Conservation (phyloP, 2,329 filamentous ascomycete species). For the Fusarium beomiforme region DNA sequence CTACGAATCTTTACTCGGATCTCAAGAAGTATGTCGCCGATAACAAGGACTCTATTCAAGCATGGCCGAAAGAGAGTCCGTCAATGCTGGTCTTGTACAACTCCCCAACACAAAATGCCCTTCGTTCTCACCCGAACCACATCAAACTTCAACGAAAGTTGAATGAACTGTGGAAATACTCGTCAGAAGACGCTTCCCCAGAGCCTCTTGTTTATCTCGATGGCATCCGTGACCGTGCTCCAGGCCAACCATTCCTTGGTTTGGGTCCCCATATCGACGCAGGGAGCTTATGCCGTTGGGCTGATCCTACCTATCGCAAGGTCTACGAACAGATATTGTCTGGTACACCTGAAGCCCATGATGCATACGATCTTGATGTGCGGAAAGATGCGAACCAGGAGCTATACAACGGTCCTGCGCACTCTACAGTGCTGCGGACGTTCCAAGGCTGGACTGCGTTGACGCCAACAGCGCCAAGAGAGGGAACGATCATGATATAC, state of each 20-base stretch:
- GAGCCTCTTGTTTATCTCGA: not conserved
- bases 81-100: conserved; percentile 3
- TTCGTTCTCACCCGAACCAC: not conserved
- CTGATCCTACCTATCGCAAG: conserved; percentile 38
- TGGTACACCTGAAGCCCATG: not conserved
- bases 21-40: not conserved
- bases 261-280: conserved; percentile 56
- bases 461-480: not conserved
- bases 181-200: rapidly evolving
- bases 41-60: not conserved
- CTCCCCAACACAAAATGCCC: not conserved
- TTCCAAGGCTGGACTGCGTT: conserved; percentile 19
- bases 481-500: conserved; percentile 4
- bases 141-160: not conserved
- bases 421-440: not conserved
- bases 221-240: not conserved
- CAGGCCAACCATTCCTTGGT: conserved; percentile 47
- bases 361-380: not conserved
- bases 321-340: not conserved
- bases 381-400: not conserved
- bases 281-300: conserved; percentile 54
- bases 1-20: not conserved
- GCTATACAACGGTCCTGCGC: not conserved
- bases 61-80: conserved; percentile 6
- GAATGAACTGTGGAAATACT: not conserved